These are phyloP conservation scores for Solanum hybrid DNA, from an alignment of 305 asterid species.

Conservation along the genomic window DNA sequence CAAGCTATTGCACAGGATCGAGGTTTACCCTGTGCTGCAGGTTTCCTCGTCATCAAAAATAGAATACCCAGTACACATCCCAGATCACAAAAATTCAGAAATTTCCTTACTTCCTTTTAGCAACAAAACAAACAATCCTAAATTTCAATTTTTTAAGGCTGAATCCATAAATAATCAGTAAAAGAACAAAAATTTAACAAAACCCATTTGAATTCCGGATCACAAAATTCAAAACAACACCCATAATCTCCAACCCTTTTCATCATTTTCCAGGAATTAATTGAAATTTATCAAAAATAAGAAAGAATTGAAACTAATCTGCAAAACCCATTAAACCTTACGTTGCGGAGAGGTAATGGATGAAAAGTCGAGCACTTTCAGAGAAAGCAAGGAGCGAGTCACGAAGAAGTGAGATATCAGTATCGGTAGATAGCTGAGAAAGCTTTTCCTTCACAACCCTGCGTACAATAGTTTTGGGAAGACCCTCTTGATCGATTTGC, in stretches of 20 bases:
- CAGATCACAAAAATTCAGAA: not conserved
- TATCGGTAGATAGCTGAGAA: conserved; percentile 48
- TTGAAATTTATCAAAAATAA: not conserved
- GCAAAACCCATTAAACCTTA: conserved; percentile 17
- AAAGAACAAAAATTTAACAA: not conserved
- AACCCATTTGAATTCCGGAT: not conserved
- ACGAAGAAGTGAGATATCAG: conserved; percentile 56
- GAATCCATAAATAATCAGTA: not conserved
- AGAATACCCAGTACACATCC: not conserved
- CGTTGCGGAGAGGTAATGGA: conserved; percentile 83
- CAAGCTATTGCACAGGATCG: not conserved
- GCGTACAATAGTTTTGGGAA: conserved; percentile 83
- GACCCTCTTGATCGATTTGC: conserved; percentile 48
- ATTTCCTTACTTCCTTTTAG: not conserved
- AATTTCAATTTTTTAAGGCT: not conserved
- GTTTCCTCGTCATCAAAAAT: not conserved
- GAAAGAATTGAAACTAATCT: not conserved
- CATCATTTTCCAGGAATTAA: not conserved
- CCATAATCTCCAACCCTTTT: not conserved
- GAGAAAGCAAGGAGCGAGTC: conserved; percentile 73
- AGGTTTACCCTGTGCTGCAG: not conserved
- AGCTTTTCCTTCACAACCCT: conserved; percentile 86
- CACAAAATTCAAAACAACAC: not conserved
- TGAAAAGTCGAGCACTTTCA: conserved; percentile 75
- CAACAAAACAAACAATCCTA: not conserved